A percentile compares a stretch with the other conserved stretches of the same genome.
phyloP scores from a whole-genome alignment of 164 flowering plant species.

The Stephania cephalantha region DNA sequence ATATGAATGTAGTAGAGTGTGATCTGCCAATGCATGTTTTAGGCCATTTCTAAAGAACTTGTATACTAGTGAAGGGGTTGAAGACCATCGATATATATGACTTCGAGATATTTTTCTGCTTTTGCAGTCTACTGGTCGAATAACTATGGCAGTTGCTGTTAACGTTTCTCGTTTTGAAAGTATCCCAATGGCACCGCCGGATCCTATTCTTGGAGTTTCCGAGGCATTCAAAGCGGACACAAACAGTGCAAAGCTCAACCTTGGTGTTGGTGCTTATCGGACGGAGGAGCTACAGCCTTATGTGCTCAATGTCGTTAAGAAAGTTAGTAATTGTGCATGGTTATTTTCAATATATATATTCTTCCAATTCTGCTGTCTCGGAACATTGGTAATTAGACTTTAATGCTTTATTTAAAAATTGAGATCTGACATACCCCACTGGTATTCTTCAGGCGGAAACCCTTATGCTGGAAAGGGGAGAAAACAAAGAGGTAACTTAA shows the following conservation, averaged over 20 bases:
- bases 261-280: conserved; percentile 97
- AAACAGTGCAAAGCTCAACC: conserved; percentile 69
- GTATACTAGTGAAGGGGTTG: neutral
- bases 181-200: conserved; percentile 94
- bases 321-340: conserved; percentile 34
- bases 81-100: neutral
- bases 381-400: conserved; percentile 39
- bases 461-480: conserved; percentile 83
- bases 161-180: conserved; percentile 79
- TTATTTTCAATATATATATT: neutral
- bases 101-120: conserved; percentile 4
- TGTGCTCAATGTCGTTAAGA: conserved; percentile 90
- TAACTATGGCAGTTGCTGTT: conserved; percentile 55
- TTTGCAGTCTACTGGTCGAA: conserved; percentile 51
- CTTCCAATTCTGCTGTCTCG: neutral
- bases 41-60: neutral
- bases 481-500: conserved; percentile 83
- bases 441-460: conserved; percentile 63
- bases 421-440: neutral
- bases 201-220: conserved; percentile 96
- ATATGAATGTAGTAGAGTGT: neutral
- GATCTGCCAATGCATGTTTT: neutral
- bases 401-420: neutral
- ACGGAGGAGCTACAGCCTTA: conserved; percentile 98
- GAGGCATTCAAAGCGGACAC: conserved; percentile 93